phyloP scores from a whole-genome alignment of 805 yeast genomes.

The Pichia rugopelliculosa region DNA sequence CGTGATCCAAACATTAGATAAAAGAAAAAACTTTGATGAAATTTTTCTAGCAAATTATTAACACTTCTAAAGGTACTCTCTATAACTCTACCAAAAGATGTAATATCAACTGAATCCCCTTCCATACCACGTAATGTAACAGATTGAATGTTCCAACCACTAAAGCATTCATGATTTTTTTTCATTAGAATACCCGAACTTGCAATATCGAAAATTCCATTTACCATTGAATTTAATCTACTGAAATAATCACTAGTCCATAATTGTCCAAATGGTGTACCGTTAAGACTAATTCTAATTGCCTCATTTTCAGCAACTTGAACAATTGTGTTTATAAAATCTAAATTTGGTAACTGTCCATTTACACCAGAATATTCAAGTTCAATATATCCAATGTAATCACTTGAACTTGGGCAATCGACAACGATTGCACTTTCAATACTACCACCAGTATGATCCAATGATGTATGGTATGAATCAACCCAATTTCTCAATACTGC shows the following conservation, averaged over 20 bases:
- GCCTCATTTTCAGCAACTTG: slow-evolving; percentile 69
- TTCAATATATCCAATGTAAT: slow-evolving; percentile 68
- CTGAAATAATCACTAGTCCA: slow-evolving; percentile 41
- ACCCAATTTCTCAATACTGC: slow-evolving; percentile 80
- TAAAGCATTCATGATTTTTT: slow-evolving; percentile 82
- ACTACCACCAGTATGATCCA: slow-evolving; percentile 87
- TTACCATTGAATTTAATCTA: slow-evolving; percentile 50
- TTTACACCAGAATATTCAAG: slow-evolving; percentile 80
- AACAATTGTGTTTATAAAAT: slow-evolving; percentile 77
- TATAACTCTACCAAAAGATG: slow-evolving; percentile 83
- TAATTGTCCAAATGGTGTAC: slow-evolving; percentile 40
- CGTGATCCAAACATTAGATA: slow-evolving; percentile 74
- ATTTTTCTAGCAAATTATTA: slow-evolving; percentile 87
- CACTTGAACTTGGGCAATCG: slow-evolving; percentile 61
- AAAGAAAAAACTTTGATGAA: slow-evolving; percentile 95
- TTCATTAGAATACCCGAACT: slow-evolving; percentile 51
- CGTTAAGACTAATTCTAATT: slow-evolving; percentile 60
- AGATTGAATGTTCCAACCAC: slow-evolving; percentile 95
- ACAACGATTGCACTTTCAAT: slow-evolving; percentile 84
- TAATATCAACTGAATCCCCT: slow-evolving; percentile 59
- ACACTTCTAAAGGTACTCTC: slow-evolving; percentile 86
- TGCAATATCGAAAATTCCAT: slow-evolving; percentile 64
- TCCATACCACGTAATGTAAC: slow-evolving; percentile 63
- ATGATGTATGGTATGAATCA: slow-evolving; percentile 78
- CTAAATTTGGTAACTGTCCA: slow-evolving; percentile 94